These are phyloP conservation scores for Penicillium atrosanguineum DNA, from an alignment of 495 filamentous ascomycete genomes.

Conservation along the genomic window DNA sequence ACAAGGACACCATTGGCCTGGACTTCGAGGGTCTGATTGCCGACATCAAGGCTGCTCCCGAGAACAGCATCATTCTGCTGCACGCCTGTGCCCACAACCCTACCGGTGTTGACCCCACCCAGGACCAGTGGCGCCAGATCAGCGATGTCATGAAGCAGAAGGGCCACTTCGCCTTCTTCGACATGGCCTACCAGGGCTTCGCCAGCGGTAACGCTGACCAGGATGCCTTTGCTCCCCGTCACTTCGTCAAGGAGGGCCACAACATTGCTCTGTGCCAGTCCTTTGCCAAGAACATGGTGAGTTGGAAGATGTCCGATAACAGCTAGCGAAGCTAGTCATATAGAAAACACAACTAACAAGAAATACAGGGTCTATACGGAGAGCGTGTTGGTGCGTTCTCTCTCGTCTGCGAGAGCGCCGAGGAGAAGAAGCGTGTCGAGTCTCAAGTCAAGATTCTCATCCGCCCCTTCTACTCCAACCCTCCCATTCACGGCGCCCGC, in stretches of 20 bases:
- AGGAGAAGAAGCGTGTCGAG: constrained; percentile 94
- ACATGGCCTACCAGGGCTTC: constrained; percentile 99
- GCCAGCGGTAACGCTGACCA: constrained; percentile 86
- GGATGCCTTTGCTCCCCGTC: constrained; percentile 87
- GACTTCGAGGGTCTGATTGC: constrained; percentile 92
- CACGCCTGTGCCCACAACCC: constrained; percentile 99
- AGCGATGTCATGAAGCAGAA: constrained; percentile 84
- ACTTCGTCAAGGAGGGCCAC: constrained; percentile 93
- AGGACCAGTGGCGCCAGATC: constrained; percentile 91
- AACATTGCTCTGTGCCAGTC: constrained; percentile 85
- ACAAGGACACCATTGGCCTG: constrained; percentile 96
- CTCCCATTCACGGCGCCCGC: constrained; percentile 91
- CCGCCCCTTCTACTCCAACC: constrained; percentile 97
- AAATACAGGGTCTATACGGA: constrained; percentile 80
- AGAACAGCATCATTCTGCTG: constrained; percentile 83
- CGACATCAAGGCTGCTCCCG: constrained; percentile 87
- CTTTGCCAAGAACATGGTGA: constrained; percentile 99
- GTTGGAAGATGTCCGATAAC: constrained; percentile 7
- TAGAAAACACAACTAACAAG: neutral
- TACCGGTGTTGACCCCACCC: constrained; percentile 92
- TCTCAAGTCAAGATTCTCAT: constrained; percentile 98
- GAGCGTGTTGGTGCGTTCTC: constrained; percentile 98
- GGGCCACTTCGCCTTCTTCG: constrained; percentile 94
- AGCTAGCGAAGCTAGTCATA: neutral
- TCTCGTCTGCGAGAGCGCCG: constrained; percentile 75